Conservation (phyloP, 176 grass and related monocot species). For the barley (Hordeum vulgare) region MorexV3_pseudomolecules_assembly NC_058519.1:626282161-626282660, state of each 20-base stretch:
- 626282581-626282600: no score
- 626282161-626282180: constrained; percentile 92
- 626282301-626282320: constrained; percentile 90
- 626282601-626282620: no score
- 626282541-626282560: no score
- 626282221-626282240: constrained; percentile 51
- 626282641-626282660: no score
- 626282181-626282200: constrained; percentile 87
- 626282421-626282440: constrained; percentile 98
- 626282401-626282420: constrained; percentile 95
- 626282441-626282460: constrained; percentile 43
- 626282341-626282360: constrained; percentile 48
- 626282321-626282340: constrained; percentile 39
- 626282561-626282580: no score
- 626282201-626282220: constrained; percentile 72
- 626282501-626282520: no score
- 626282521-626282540: no score
- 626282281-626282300: constrained; percentile 95
- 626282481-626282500: neutral
- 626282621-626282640: no score
- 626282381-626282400: constrained; percentile 80
- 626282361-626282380: constrained; percentile 79
- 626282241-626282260: constrained; percentile 51
- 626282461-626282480: neutral
- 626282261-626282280: constrained; percentile 56